Percentiles rank a stretch among this genome's conserved stretches.
These are phyloP conservation scores for Talaromyces adpressus DNA, from an alignment of 495 filamentous ascomycete genomes.

Conservation along the genomic window DNA sequence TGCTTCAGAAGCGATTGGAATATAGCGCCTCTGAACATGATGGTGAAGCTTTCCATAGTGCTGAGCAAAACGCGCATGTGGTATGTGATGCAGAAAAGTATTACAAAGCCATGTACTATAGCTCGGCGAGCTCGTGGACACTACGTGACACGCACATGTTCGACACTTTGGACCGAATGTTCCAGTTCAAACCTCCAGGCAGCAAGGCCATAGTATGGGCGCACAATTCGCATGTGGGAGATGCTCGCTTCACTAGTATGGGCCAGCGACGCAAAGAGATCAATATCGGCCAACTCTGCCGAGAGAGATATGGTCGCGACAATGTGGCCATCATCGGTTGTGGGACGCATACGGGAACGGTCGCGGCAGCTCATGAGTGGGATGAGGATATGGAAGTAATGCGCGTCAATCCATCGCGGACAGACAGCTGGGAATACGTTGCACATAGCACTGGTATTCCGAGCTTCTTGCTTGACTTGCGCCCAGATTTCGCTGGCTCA, in stretches of 20 bases:
- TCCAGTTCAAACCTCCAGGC: slow-evolving; percentile 32
- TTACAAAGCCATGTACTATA: slow-evolving; percentile 55
- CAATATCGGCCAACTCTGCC: slow-evolving; percentile 51
- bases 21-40: slow-evolving; percentile 27
- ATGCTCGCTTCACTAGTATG: slow-evolving; percentile 51
- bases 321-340: slow-evolving; percentile 48
- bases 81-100: slow-evolving; percentile 51
- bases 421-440: slow-evolving; percentile 39
- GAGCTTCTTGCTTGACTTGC: slow-evolving; percentile 44
- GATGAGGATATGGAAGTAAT: slow-evolving; percentile 51
- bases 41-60: slow-evolving; percentile 46
- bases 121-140: slow-evolving; percentile 48
- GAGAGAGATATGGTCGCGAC: slow-evolving; percentile 37
- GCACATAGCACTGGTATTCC: slow-evolving; percentile 37
- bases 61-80: slow-evolving; percentile 49
- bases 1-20: slow-evolving; percentile 39
- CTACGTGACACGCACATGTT: slow-evolving; percentile 55
- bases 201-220: slow-evolving; percentile 53
- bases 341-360: slow-evolving; percentile 47
- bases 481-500: slow-evolving; percentile 27
- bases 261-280: slow-evolving; percentile 40
- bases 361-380: slow-evolving; percentile 50
- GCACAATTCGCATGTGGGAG: slow-evolving; percentile 55
- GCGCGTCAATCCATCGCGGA: slow-evolving; percentile 32
- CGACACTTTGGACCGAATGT: slow-evolving; percentile 40